Conservation (phyloP, 441 rosid genomes). For the Gossypium lobatum region DNA sequence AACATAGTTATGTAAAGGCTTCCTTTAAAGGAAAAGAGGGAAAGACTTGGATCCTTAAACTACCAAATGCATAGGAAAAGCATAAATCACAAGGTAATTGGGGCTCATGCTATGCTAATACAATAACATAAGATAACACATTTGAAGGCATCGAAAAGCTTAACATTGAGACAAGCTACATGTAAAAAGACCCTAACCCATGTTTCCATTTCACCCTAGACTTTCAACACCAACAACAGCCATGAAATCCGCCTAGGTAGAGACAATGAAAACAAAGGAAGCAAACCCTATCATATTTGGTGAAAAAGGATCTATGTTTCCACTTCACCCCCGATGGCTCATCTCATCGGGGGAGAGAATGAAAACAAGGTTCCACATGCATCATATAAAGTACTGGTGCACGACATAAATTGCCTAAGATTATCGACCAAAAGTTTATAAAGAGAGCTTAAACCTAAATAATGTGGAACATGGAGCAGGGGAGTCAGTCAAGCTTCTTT, state of each 20-base stretch:
- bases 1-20: too few species aligned
- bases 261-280: slow-evolving; percentile 35
- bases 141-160: too few species aligned
- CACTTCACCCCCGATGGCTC: background rate
- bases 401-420: background rate
- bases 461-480: too few species aligned
- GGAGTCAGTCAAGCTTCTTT: background rate
- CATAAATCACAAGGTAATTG: too few species aligned
- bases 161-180: too few species aligned
- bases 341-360: background rate
- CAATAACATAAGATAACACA: too few species aligned
- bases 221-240: background rate
- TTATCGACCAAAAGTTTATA: background rate
- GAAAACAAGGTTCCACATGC: background rate
- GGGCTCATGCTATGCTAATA: too few species aligned
- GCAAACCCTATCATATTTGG: background rate
- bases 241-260: slow-evolving; percentile 19
- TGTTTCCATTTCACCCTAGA: slow-evolving; percentile 40
- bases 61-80: too few species aligned
- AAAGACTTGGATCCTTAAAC: too few species aligned
- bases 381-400: too few species aligned
- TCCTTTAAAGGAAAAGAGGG: too few species aligned
- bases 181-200: background rate
- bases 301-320: background rate
- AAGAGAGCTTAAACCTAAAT: too few species aligned